Conservation (phyloP, 345 rosid genomes). For the Syzygium aqueum region DNA sequence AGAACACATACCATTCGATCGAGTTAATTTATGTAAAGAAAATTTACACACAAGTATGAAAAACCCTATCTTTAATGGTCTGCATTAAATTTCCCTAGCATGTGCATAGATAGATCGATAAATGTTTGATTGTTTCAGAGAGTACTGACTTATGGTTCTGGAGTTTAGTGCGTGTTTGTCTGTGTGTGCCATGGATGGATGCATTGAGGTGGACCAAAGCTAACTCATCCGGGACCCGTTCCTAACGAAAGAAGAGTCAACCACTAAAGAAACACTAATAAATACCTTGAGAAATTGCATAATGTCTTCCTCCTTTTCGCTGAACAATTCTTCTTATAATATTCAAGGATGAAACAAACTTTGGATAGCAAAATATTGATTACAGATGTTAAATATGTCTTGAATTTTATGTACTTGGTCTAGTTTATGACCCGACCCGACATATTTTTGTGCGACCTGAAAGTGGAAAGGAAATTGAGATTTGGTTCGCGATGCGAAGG, state of each 20-base stretch:
- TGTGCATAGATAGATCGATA: neutral
- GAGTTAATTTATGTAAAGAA: neutral
- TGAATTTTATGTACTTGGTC: too few species aligned
- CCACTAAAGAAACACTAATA: slow-evolving; percentile 16
- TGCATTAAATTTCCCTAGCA: neutral
- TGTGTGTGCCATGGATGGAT: slow-evolving; percentile 8
- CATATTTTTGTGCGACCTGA: too few species aligned
- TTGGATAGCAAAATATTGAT: neutral
- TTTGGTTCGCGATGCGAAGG: too few species aligned
- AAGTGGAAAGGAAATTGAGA: too few species aligned
- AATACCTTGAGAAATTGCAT: neutral
- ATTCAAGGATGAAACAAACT: neutral
- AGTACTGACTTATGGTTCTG: neutral
- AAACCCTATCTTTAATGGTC: neutral
- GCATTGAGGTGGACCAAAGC: slow-evolving; percentile 27
- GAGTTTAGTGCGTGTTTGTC: slow-evolving; percentile 10
- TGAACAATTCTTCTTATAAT: neutral
- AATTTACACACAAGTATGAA: neutral
- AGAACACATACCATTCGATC: neutral
- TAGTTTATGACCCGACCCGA: too few species aligned
- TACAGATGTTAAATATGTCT: too few species aligned
- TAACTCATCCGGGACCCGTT: slow-evolving; percentile 10
- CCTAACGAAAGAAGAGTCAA: slow-evolving; percentile 33
- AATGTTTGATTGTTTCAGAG: neutral
- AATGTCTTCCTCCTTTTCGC: neutral